Base-by-base conservation (phyloP, 2,329 filamentous ascomycete species). In the Lasiodiplodia sp. region DNA sequence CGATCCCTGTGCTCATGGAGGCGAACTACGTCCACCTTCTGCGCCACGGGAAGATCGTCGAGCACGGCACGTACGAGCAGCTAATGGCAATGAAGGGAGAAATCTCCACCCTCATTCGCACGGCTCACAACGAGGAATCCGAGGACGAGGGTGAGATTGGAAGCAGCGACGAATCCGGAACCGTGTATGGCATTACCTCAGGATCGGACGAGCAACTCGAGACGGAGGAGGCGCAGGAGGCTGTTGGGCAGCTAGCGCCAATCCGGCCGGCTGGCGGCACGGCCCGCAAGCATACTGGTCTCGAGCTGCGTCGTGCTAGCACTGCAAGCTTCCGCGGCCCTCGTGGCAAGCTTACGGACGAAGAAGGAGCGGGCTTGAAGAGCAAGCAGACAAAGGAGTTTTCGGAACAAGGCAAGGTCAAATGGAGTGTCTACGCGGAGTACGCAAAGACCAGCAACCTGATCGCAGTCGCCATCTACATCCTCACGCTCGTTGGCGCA, bases 391-490 rank as follows among this genome's bases (percentile, higher is more conserved):
- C 86, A 68, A 96, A 97, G 81, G 96, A 99, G 79, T 91, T 91
- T 72, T 87, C 89, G 2, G 94, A 99, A 79, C 94, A 99, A 82
- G 96, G 96, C 75, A 97, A 98, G 79, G 96, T 99, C 73, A 98
- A 97, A 80, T 98, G 96, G 94, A 87, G 90, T 72, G 95, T 99
- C 34, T 99, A 99, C 77, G 84, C 86, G 21, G 94, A 97, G 81
- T 99, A 99, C 76, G 96, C 96, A 68, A 97, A 93, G 82, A 93
- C 93, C 69, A 97, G 93, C 84, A 97, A 98, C 78, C 81, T 97
- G 18, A 83, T 88, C 68, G 96, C 96, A 14, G 96, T 99, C 10
- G 80, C 81, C 18, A 85, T 97, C 72, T 99, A 98, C 79, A 75
- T 97, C 18, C 56, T 91, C 53, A 89, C 93, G 66, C 85, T 98